Evolutionary conservation across 441 rosid species (phyloP).

Genomic region (Gossypium schwendimanii): DNA sequence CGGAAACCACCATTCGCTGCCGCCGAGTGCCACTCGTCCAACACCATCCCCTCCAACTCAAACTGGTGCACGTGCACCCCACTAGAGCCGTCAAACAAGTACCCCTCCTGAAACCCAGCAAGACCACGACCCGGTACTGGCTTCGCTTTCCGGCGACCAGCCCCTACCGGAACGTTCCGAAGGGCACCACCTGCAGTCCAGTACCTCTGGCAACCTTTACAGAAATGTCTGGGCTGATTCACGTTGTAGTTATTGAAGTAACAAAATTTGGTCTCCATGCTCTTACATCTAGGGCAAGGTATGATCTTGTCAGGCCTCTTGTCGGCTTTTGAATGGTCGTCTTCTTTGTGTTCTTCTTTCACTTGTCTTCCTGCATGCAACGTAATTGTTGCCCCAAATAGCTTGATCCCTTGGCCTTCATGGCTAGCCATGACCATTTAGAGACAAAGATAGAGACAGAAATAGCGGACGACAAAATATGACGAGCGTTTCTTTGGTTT

Average conservation of each 20-base stretch:
- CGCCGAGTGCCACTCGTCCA: conserved; percentile 52
- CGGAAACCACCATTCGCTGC: conserved; percentile 42
- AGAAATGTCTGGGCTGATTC: conserved; percentile 88
- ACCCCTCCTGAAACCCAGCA: conserved; percentile 37
- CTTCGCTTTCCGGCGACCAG: conserved; percentile 82
- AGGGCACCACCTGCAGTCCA: conserved; percentile 98
- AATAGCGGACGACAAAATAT: conserved; percentile 1
- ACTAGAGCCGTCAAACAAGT: conserved; percentile 30
- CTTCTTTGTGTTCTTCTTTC: conserved; percentile 28
- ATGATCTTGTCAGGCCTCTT: conserved; percentile 78
- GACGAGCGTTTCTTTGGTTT: conserved; percentile 11
- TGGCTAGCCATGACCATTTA: conserved; percentile 32
- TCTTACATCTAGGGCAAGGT: conserved; percentile 85
- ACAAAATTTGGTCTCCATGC: conserved; percentile 93
- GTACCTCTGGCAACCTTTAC: conserved; percentile 89
- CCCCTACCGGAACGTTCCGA: conserved; percentile 84
- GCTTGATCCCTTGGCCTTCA: conserved; percentile 62
- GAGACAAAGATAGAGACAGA: neutral
- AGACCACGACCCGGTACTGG: conserved; percentile 30
- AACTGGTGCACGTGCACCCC: conserved; percentile 38
- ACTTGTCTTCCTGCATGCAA: conserved; percentile 47
- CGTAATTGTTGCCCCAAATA: conserved; percentile 68
- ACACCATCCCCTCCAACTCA: conserved; percentile 41
- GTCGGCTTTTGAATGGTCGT: conserved; percentile 30
- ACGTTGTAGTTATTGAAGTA: conserved; percentile 95